A percentile compares a stretch with the other conserved stretches of the same genome.
Conservation (phyloP, 345 rosid genomes). For the Nasturtium officinale region DNA sequence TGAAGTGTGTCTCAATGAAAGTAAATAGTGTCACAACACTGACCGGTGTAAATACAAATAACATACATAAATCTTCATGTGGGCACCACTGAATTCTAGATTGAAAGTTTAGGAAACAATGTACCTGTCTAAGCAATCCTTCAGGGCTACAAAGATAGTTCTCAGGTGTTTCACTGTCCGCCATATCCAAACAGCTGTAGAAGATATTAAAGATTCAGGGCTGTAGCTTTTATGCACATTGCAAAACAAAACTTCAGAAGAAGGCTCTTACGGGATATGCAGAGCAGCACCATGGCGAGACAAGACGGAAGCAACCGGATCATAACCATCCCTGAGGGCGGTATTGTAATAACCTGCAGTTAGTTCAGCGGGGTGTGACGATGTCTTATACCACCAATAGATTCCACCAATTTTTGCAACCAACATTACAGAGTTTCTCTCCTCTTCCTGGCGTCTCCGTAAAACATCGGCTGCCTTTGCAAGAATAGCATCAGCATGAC, state of each 20-base stretch:
- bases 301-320: conserved; percentile 59
- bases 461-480: conserved; percentile 61
- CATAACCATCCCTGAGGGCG: conserved; percentile 64
- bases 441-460: conserved; percentile 52
- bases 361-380: conserved; percentile 65
- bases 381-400: conserved; percentile 69
- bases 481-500: conserved; percentile 72
- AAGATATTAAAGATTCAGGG: conserved; percentile 10
- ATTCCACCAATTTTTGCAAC: conserved; percentile 72
- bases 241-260: conserved; percentile 14
- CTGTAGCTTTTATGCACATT: conserved; percentile 11
- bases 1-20: conserved; percentile 9
- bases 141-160: conserved; percentile 72
- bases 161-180: conserved; percentile 61
- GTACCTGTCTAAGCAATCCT: conserved; percentile 65
- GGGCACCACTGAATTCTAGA: neutral
- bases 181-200: conserved; percentile 66
- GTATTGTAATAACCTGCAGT: conserved; percentile 70
- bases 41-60: conserved; percentile 2
- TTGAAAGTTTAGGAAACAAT: neutral
- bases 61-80: conserved; percentile 10
- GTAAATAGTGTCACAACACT: neutral
- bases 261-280: conserved; percentile 57
- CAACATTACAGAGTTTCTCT: conserved; percentile 50
- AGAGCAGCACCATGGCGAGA: conserved; percentile 74